These are phyloP conservation scores for Edaphochlamys debaryana DNA, from an alignment of 139 green algal genomes.

Conservation along the genomic window DNA sequence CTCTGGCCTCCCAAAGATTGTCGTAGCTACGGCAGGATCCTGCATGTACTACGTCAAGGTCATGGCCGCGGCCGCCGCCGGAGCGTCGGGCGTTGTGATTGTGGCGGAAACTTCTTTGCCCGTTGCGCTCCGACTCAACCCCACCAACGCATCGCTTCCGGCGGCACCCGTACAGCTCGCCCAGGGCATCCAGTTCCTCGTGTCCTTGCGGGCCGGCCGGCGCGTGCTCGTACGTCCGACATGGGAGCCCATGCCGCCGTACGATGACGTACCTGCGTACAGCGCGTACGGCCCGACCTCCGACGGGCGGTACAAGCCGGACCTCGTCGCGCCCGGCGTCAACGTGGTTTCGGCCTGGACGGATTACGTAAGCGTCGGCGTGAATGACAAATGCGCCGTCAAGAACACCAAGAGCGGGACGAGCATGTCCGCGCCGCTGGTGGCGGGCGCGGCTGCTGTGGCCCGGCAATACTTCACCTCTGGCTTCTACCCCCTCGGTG, in stretches of 20 bases:
- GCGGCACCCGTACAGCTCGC: slow-evolving; percentile 15
- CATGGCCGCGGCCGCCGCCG: slow-evolving; percentile 61
- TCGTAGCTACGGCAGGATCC: slow-evolving; percentile 68
- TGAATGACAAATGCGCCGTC: not conserved
- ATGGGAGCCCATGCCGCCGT: slow-evolving; percentile 48
- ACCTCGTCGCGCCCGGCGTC: slow-evolving; percentile 78
- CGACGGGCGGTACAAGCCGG: slow-evolving; percentile 84
- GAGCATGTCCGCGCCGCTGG: slow-evolving; percentile 84
- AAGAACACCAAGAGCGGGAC: slow-evolving; percentile 61
- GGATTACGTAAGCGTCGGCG: not conserved
- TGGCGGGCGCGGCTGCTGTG: slow-evolving; percentile 59
- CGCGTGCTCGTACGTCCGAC: not conserved
- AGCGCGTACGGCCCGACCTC: slow-evolving; percentile 69
- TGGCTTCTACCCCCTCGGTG: slow-evolving; percentile 65
- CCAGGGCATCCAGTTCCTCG: not conserved
- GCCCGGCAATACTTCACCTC: slow-evolving; percentile 84
- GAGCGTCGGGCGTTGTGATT: slow-evolving; percentile 70
- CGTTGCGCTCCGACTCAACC: not conserved
- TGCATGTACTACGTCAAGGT: slow-evolving; percentile 76
- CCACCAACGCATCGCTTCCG: slow-evolving; percentile 19
- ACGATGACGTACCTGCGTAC: slow-evolving; percentile 67
- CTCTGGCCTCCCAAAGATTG: slow-evolving; percentile 3
- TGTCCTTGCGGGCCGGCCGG: not conserved
- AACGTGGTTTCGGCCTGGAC: not conserved
- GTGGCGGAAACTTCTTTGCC: slow-evolving; percentile 64